These are phyloP conservation scores for Excoecaria cochinchinensis DNA, from an alignment of 345 rosid genomes.

Conservation along the genomic window DNA sequence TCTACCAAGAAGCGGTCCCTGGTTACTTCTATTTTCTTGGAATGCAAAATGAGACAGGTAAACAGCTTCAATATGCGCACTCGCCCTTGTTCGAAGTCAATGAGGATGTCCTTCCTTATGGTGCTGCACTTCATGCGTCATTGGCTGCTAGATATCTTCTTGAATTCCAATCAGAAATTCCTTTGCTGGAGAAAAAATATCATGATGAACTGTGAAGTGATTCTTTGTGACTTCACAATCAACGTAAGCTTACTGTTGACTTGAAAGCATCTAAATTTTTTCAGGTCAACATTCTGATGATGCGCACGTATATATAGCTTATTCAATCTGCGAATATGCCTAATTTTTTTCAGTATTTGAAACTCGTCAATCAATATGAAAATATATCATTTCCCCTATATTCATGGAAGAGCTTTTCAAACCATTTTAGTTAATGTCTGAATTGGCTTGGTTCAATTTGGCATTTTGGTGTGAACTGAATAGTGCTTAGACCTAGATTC, in stretches of 20 bases:
- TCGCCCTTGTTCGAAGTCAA: constrained; percentile 62
- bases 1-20: constrained; percentile 72
- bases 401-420: not conserved
- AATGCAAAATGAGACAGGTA: constrained; percentile 48
- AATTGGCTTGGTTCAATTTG: not conserved
- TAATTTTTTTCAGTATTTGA: not conserved
- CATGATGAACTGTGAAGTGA: constrained; percentile 61
- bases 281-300: not conserved
- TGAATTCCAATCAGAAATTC: constrained; percentile 30
- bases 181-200: constrained; percentile 20
- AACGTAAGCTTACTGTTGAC: not conserved
- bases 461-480: not conserved
- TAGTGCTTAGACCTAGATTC: not conserved
- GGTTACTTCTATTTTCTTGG: constrained; percentile 74
- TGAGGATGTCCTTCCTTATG: constrained; percentile 75
- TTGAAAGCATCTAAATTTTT: not conserved
- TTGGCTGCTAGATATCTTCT: constrained; percentile 65
- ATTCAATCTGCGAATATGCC: not conserved
- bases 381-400: not conserved
- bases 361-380: not conserved
- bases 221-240: constrained; percentile 4
- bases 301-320: not conserved
- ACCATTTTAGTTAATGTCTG: not conserved
- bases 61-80: constrained; percentile 42
- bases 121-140: constrained; percentile 91